Evolutionary conservation across 139 green algal species (phyloP), one percentile per base, ranked within the genome.

Genomic region (Chlorella vulgaris): DNA sequence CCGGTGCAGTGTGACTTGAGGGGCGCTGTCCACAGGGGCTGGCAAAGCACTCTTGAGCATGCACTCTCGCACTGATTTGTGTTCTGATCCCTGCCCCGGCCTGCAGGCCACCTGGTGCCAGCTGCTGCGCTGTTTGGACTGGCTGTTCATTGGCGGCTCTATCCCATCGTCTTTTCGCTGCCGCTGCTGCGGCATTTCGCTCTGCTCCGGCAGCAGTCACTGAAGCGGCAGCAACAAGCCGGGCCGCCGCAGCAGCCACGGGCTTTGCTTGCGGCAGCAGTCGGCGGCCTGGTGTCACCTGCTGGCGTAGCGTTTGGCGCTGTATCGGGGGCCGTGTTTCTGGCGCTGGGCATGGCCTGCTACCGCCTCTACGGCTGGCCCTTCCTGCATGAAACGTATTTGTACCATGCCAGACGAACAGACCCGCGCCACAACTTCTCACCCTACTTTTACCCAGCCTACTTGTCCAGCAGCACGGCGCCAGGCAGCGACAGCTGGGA

Each of bases 391-490:
- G 91, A 98, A 81, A 91, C 94, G 0, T 94, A 97, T 39, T 74
- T 98, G 53, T 94, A 99, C 84, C 96, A 99, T 58, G 40, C 90
- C 2, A 58, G 15, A 0, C 88, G 96, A 0, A 85, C 86, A 0
- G 96, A 99, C 76, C 96, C 90, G 0, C 84, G 95, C 29, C 96
- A 99, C 91, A 99, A 97, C 88, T 99, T 99, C 81, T 95, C 95
- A 5, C 81, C 91, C 7, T 91, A 95, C 69, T 99, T 94, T 74
- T 96, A 95, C 76, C 82, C 86, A 4, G 87, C 92, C 4, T 98
- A 98, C 85, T 74, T 98, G 19, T 63, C 69, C 15, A 62, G 38
- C 68, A 42, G 36, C 66, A 51, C 28, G 10, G 36, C 18, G 36
- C 1, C 28, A 0, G 76, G 15, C 4, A 47, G 58, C 15, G 47